Base-by-base conservation (phyloP, 1,284 basidiomycete species). In the Cutaneotrichosporon arboriforme region DNA sequence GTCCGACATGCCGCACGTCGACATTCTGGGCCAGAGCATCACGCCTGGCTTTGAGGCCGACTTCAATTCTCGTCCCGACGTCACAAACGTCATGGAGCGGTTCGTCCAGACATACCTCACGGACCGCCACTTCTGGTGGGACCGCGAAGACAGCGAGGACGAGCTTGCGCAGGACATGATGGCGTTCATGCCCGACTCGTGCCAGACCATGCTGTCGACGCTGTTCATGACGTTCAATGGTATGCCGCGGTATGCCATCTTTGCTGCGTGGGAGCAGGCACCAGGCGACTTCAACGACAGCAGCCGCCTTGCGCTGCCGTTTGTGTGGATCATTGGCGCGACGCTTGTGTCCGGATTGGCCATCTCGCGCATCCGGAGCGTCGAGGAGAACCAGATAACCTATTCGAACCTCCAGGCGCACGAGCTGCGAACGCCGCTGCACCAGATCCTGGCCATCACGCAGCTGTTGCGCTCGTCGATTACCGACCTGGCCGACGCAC, bases 361-460 rank as follows among this genome's bases (percentile, higher is more conserved):
- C 20, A 60, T 73, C 18, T 55, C 63, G 10, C 67, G 65, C 33
- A 54, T 73, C 9, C 58, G 70, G 22, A 52, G 52, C 15, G 58
- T 72, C 18, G 73, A 73, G 45, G 57, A 69, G 42, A 66, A 67
- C 23, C 72, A 75, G 52, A 66, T 72, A 31, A 66, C 66, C 1
- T 75, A 73, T 49, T 65, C 63, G 12, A 70, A 70, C 39, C 61
- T 73, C 1, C 72, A 73, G 23, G 69, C 69, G 7, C 73, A 75
- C 55, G 72, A 75, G 50, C 59, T 75, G n/a, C 63, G 73, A 2
- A 75, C 73, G 2, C 73, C 73, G 0, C 51, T 73, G 14, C 73
- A 75, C 57, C 73, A 75, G 52, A 72, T 75, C 44, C 61, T 72
- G 10, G 71, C 72, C 15, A 69, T 73, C 42, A 70, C 73, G 8